A percentile compares a stretch with the other conserved stretches of the same genome.
Conservation (phyloP, 2,329 filamentous ascomycete genomes). For the Sporothrix pseudoabietina region DNA sequence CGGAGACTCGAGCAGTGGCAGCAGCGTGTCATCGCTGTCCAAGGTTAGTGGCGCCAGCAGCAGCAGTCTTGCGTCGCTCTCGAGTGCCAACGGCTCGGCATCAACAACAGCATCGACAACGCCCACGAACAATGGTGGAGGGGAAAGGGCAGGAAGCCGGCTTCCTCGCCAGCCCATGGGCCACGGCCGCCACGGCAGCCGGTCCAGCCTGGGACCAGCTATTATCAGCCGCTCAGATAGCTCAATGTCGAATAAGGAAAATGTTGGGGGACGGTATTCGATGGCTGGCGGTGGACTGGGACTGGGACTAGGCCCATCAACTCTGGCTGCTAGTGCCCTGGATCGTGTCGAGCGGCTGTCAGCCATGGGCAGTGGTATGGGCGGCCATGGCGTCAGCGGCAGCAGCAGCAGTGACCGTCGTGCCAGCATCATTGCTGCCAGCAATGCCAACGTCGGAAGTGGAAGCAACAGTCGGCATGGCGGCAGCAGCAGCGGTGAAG, state of each 20-base stretch:
- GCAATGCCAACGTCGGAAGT: background rate
- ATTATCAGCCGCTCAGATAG: constrained; percentile 36
- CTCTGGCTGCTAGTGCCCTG: background rate
- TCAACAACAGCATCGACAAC: constrained; percentile 12
- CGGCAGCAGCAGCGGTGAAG: constrained; percentile 22
- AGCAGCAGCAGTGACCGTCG: constrained; percentile 12
- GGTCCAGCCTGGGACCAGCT: constrained; percentile 38
- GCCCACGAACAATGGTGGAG: background rate
- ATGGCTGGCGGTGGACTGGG: constrained; percentile 14
- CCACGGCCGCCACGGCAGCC: constrained; percentile 34
- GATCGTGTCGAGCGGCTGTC: constrained; percentile 29
- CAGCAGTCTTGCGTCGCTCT: constrained; percentile 26
- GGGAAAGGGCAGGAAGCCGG: constrained; percentile 34
- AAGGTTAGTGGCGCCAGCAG: constrained; percentile 30
- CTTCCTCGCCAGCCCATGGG: constrained; percentile 39
- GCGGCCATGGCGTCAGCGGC: background rate
- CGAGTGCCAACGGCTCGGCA: constrained; percentile 14
- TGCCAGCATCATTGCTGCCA: background rate
- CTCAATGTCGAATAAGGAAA: constrained; percentile 38
- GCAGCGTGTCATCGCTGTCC: constrained; percentile 31
- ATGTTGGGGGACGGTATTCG: constrained; percentile 30
- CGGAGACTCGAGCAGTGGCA: constrained; percentile 38
- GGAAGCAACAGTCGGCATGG: constrained; percentile 15
- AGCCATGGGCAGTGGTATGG: constrained; percentile 30
- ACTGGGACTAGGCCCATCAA: constrained; percentile 7